phyloP scores from a whole-genome alignment of 805 yeast genomes.

The Candida fluviatilis region DNA sequence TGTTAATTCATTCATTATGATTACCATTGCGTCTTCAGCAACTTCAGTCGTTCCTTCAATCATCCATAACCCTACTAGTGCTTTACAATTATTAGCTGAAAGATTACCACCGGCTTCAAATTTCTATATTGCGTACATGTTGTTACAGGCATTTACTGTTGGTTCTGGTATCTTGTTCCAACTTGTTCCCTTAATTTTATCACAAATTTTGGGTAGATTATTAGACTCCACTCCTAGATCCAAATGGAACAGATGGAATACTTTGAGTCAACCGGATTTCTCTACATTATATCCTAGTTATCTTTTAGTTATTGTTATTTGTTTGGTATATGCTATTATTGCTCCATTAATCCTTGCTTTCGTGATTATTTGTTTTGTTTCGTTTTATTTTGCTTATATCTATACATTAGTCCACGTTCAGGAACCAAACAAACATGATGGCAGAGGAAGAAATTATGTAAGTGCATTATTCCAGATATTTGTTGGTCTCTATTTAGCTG shows the following conservation, averaged over 20 bases:
- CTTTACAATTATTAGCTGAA: conserved; percentile 69
- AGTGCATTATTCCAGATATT: conserved; percentile 68
- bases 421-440: conserved; percentile 52
- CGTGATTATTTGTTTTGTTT: conserved; percentile 52
- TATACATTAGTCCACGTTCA: conserved; percentile 63
- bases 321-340: conserved; percentile 72
- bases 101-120: conserved; percentile 88
- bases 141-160: conserved; percentile 75
- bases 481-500: conserved; percentile 68
- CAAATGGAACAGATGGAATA: conserved; percentile 75
- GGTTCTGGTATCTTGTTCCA: conserved; percentile 78
- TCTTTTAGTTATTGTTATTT: conserved; percentile 70
- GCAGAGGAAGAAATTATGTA: conserved; percentile 72
- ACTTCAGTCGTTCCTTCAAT: conserved; percentile 75
- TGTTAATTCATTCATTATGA: conserved; percentile 80
- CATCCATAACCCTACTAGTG: conserved; percentile 58
- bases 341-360: conserved; percentile 70
- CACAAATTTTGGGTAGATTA: conserved; percentile 63
- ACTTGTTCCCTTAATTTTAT: conserved; percentile 65
- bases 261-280: conserved; percentile 66
- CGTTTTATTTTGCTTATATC: conserved; percentile 57
- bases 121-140: conserved; percentile 79
- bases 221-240: conserved; percentile 89
- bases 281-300: conserved; percentile 79
- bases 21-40: conserved; percentile 79